Conservation (phyloP, 805 yeast genomes). For the Candida loeiensis region DNA sequence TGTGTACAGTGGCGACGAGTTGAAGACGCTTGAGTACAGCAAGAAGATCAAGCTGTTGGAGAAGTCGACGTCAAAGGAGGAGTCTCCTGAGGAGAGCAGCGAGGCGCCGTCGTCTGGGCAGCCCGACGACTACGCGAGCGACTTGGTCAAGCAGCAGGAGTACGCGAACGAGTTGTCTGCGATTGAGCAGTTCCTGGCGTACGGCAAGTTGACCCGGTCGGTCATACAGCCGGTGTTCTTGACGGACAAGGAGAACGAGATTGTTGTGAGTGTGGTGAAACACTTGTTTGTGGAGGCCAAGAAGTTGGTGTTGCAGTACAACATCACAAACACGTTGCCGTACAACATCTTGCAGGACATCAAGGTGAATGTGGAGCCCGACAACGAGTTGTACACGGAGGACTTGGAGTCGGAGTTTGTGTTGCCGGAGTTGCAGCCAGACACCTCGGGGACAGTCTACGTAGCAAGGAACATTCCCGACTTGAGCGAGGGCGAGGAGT, state of each 20-base stretch:
- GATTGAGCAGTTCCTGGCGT: constrained; percentile 68
- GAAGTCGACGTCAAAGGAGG: constrained; percentile 17
- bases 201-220: constrained; percentile 74
- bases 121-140: constrained; percentile 21
- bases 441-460: constrained; percentile 68
- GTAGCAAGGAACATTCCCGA: constrained; percentile 67
- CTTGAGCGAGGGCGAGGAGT: constrained; percentile 15
- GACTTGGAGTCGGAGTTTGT: constrained; percentile 47
- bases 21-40: constrained; percentile 59
- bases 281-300: constrained; percentile 70
- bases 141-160: constrained; percentile 52
- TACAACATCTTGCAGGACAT: constrained; percentile 77
- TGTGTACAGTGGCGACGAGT: constrained; percentile 61
- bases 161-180: constrained; percentile 66
- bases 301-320: constrained; percentile 74
- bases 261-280: constrained; percentile 78
- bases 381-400: constrained; percentile 54
- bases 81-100: constrained; percentile 19
- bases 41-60: constrained; percentile 44
- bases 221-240: constrained; percentile 57
- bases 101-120: constrained; percentile 18
- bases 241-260: constrained; percentile 91
- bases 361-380: constrained; percentile 64
- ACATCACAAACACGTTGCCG: constrained; percentile 77
- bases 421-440: constrained; percentile 67